Evolutionary conservation across 805 yeast genomes (phyloP), one percentile per base, ranked within the genome.

Genomic region (Saccharomyces jurei): DNA sequence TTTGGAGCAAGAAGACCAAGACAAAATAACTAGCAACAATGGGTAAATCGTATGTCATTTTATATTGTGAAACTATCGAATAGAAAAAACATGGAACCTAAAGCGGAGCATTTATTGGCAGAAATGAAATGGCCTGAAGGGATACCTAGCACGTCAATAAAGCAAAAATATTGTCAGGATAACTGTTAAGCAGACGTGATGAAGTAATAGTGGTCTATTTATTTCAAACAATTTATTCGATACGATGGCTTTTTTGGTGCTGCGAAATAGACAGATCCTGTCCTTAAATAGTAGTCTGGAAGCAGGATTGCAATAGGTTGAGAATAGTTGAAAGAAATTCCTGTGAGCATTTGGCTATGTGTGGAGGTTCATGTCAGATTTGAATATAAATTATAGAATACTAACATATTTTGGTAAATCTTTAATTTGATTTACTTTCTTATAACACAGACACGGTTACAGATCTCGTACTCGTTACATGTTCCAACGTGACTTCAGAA

Each of bases 381-480:
- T 9, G 11, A 10, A 27, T 9, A 9, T 22, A 22, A 27, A 22
- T 21, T 6, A 29, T 21, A 32, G 36, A 52, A 6, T 52, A 52
- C 54, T 52, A 52, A 52, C 54, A 41, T 36, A 11, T 17, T 17
- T 17, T 36, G 21, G 17, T 36, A 36, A 36, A 36, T 36, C 44
- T 21, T 36, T 8, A 9, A 9, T 36, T 17, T 36, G 44, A 36
- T 36, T 36, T 36, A 17, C 10, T 22, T 46, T 21, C 46, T 46
- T 56, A 60, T 56, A 44, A 41, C 56, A 62, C 64, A 82, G 90
- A 80, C 97, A 89, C 83, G 99, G 99, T 87, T 91, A 89, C 86
- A 91, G 99, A 91, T 90, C 97, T 73, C 94, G 99, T 83, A 92
- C 99, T 82, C 96, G 99, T 82, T 94, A 94, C 91, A 95, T 95